Percentiles rank a stretch among this genome's conserved stretches.
phyloP scores from a whole-genome alignment of 495 filamentous ascomycete genomes.

The Penicillium argentinense region DNA sequence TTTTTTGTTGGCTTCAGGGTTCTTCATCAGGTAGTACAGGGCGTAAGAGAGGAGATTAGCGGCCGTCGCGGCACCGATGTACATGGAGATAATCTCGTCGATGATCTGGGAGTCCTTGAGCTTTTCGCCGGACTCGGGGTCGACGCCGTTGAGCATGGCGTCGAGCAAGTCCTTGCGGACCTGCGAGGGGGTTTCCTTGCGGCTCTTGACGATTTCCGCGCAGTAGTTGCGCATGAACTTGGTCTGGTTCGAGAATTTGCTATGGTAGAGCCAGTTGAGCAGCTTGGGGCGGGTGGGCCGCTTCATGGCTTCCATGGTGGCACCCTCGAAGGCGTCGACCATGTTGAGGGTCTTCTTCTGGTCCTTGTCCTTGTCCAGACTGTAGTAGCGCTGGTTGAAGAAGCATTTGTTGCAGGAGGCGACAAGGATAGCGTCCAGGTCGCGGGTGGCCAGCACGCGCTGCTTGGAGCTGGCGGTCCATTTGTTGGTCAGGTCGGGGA shows the following conservation, averaged over 20 bases:
- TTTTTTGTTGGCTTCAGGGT: slow-evolving; percentile 32
- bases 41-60: slow-evolving; percentile 46
- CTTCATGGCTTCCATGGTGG: slow-evolving; percentile 45
- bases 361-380: slow-evolving; percentile 27
- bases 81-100: slow-evolving; percentile 62
- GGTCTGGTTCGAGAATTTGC: slow-evolving; percentile 57
- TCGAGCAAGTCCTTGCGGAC: slow-evolving; percentile 68
- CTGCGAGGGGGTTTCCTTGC: slow-evolving; percentile 41
- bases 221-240: slow-evolving; percentile 56
- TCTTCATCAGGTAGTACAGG: slow-evolving; percentile 46
- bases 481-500: slow-evolving; percentile 65
- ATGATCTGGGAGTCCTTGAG: slow-evolving; percentile 62
- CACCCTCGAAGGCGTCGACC: slow-evolving; percentile 38
- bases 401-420: slow-evolving; percentile 69
- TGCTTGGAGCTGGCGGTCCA: slow-evolving; percentile 55
- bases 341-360: slow-evolving; percentile 19
- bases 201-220: slow-evolving; percentile 58
- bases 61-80: slow-evolving; percentile 46
- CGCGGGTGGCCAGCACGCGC: slow-evolving; percentile 60
- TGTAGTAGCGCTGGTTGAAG: slow-evolving; percentile 41
- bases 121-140: slow-evolving; percentile 63
- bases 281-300: slow-evolving; percentile 40
- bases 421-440: slow-evolving; percentile 70
- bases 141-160: slow-evolving; percentile 65
- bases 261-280: slow-evolving; percentile 40